phyloP scores from a whole-genome alignment of 257 asterid genomes.

The Scutellaria baicalensis region DNA sequence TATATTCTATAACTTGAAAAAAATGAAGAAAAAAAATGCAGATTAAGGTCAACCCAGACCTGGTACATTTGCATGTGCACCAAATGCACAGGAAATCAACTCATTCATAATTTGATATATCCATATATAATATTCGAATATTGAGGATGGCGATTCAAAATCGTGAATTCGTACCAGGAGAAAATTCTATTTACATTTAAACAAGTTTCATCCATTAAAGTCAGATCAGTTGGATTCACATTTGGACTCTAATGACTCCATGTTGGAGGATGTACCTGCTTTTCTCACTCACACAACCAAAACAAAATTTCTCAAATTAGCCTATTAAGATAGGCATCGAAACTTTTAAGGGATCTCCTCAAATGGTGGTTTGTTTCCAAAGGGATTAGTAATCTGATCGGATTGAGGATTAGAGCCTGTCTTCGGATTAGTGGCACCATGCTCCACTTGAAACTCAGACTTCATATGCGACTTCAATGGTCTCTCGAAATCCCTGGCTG shows the following conservation, averaged over 20 bases:
- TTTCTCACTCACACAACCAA: neutral
- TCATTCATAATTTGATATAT: too few species aligned
- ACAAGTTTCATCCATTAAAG: neutral
- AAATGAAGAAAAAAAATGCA: too few species aligned
- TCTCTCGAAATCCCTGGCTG: constrained; percentile 85
- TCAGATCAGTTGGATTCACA: neutral
- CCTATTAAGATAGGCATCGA: neutral
- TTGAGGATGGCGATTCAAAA: neutral
- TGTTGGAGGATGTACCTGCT: neutral
- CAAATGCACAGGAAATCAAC: too few species aligned
- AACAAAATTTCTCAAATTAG: too few species aligned
- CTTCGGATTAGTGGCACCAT: constrained; percentile 31
- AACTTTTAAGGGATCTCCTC: constrained; percentile 35
- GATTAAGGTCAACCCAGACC: too few species aligned
- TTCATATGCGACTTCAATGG: constrained; percentile 45
- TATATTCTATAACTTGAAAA: too few species aligned
- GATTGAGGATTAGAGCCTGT: constrained; percentile 30
- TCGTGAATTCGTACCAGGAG: neutral
- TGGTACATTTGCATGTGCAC: too few species aligned
- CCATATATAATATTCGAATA: too few species aligned
- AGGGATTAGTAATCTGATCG: constrained; percentile 26
- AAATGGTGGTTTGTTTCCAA: constrained; percentile 27
- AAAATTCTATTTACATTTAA: constrained; percentile 18
- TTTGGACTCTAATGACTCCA: neutral
- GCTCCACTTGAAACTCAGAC: constrained; percentile 51